phyloP scores from a whole-genome alignment of 2,329 filamentous ascomycete species.

The Diaporthe sp. region DNA sequence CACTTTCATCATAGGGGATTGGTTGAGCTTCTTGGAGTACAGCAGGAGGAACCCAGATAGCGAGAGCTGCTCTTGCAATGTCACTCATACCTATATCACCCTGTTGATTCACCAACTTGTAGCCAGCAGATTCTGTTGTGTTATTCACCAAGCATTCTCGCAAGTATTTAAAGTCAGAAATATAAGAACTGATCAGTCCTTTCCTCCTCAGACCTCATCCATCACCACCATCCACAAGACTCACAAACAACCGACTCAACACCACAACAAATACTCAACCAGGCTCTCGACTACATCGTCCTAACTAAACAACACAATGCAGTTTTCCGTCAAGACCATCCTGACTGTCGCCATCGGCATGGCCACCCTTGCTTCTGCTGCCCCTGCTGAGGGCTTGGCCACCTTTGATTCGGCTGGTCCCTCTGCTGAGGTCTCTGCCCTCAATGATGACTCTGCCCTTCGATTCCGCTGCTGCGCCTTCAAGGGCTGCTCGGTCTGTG shows the following conservation, averaged over 20 bases:
- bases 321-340: not conserved
- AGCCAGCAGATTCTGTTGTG: not conserved
- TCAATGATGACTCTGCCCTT: not conserved
- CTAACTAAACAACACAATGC: not conserved
- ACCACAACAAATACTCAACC: not conserved
- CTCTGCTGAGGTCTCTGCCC: not conserved
- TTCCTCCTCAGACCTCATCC: not conserved
- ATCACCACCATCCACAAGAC: not conserved
- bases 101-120: not conserved
- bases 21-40: too few relatives aligned
- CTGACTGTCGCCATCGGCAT: conserved; percentile 1
- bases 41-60: too few relatives aligned
- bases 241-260: not conserved
- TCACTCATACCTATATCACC: too few relatives aligned
- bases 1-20: too few relatives aligned
- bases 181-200: not conserved
- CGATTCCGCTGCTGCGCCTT: not conserved
- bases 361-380: not conserved
- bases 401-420: not conserved
- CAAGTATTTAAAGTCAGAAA: not conserved
- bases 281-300: not conserved
- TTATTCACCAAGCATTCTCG: not conserved
- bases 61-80: too few relatives aligned
- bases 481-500: not conserved
- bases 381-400: not conserved